Percentiles rank a stretch among this genome's conserved stretches.
phyloP scores from a whole-genome alignment of 257 asterid genomes.

The Mitragyna speciosa region DNA sequence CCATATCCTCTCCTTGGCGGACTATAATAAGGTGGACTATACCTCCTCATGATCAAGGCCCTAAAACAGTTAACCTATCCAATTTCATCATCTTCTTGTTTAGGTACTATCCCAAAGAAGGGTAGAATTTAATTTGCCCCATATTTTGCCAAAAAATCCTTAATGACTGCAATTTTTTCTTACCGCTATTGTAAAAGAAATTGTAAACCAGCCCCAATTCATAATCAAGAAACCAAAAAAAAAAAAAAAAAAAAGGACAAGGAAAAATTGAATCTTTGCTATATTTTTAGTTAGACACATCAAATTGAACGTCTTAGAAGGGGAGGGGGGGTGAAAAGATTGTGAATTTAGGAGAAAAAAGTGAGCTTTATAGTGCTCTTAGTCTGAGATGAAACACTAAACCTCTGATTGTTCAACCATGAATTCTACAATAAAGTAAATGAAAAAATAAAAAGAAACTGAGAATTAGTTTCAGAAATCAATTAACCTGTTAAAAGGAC shows the following conservation, averaged over 20 bases:
- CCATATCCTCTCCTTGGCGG: slow-evolving; percentile 42
- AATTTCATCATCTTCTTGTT: not conserved
- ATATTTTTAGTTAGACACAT: not conserved
- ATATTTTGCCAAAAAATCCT: not conserved
- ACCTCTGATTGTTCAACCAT: not conserved
- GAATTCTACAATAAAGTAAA: not conserved
- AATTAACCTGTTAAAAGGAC: not conserved
- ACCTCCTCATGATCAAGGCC: slow-evolving; percentile 31
- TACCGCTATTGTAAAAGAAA: no score
- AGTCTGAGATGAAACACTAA: not conserved
- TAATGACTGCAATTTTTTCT: not conserved
- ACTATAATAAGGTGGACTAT: slow-evolving; percentile 31
- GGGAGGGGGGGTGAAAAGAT: not conserved
- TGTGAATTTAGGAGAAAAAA: not conserved
- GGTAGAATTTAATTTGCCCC: not conserved
- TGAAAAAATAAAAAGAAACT: not conserved
- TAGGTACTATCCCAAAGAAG: not conserved
- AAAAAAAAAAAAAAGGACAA: not conserved
- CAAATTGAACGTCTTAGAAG: not conserved
- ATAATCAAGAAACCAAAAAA: not conserved
- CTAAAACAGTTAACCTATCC: not conserved
- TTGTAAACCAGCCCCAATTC: not conserved
- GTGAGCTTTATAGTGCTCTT: not conserved
- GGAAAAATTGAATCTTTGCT: not conserved
- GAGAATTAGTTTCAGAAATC: not conserved